Base-by-base conservation (phyloP, 2,329 filamentous ascomycete genomes). In the Ophiostoma ips region DNA sequence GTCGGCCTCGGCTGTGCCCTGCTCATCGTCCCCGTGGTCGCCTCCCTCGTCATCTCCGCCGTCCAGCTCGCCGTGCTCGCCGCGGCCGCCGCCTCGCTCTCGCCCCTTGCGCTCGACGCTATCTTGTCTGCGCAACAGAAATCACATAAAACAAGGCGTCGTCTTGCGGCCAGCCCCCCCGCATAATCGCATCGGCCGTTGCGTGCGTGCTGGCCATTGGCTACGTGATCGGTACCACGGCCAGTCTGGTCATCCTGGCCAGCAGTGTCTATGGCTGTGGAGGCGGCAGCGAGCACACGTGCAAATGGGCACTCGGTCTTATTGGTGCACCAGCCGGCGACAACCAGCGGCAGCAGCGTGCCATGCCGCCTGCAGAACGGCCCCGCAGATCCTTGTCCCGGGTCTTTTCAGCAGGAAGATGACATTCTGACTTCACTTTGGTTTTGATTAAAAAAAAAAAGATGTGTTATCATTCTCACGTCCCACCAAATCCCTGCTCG, bases 211-310 rank as follows among this genome's bases (percentile, higher is more conserved):
- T 51, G 33, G 50, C 46, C 12, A 46, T 35, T 8, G 33, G 45
- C 34, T 51, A 48, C 24, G 40, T 38, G 1, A 37, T 51, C 7
- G 37, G 50, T 33, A 44, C 34, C 24, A 15, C 33, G 9, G 50
- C 45, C 24, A 41, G 45, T 19, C n/a, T 45, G 12, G 50, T 51
- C 7, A 34, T 51, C 12, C 38, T 51, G 16, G 50, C 50, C 3
- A 45, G 50, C 46, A 48, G 46, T n/a, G 50, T 28, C 0, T 51
- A 51, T 40, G 50, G 46, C 2, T 45, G 37, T 33, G 13, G 44
- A 1, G n/a, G 19, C 37, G 9, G 44, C 21, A 5, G 10, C 19
- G 34, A 35, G 11, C 24, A 43, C 5, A 43, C 15, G n/a, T n/a
- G n/a, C n/a, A n/a, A n/a, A n/a, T n/a, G n/a, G n/a, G n/a, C 21